A percentile compares a stretch with the other conserved stretches of the same genome.
phyloP scores from a whole-genome alignment of 2,329 filamentous ascomycete genomes.

The Penicillium sp. region DNA sequence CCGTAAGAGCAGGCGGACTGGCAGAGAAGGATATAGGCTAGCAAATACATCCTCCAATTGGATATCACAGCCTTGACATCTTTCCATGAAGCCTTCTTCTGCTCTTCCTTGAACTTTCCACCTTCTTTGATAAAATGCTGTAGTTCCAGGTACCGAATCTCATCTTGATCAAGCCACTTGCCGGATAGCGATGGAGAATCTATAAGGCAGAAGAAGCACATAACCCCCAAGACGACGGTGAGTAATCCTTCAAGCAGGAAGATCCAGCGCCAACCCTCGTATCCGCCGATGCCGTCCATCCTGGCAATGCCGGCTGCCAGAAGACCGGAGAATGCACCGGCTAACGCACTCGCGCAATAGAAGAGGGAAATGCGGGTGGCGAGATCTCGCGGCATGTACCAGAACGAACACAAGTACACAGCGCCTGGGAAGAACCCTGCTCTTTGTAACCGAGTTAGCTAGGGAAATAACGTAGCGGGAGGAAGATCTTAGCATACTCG shows the following conservation, averaged over 20 bases:
- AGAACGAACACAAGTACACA: neutral
- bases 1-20: slow-evolving; percentile 14
- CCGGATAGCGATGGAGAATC: slow-evolving; percentile 38
- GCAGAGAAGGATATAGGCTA: slow-evolving; percentile 28
- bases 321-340: slow-evolving; percentile 47
- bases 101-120: slow-evolving; percentile 21
- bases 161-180: slow-evolving; percentile 36
- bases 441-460: neutral
- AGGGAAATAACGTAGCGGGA: neutral
- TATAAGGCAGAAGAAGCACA: slow-evolving; percentile 40
- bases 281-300: slow-evolving; percentile 45
- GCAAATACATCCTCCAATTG: slow-evolving; percentile 35
- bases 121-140: slow-evolving; percentile 32
- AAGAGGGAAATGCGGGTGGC: slow-evolving; percentile 11
- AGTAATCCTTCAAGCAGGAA: slow-evolving; percentile 47
- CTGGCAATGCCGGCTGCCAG: slow-evolving; percentile 47
- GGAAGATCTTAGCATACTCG: neutral
- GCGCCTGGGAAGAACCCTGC: neutral
- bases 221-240: slow-evolving; percentile 38
- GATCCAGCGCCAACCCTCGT: slow-evolving; percentile 47
- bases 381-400: neutral
- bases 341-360: slow-evolving; percentile 41
- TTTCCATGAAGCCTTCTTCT: slow-evolving; percentile 27
- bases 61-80: slow-evolving; percentile 32
- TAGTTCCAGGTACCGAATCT: slow-evolving; percentile 36